Conservation (phyloP, 148 eudicot genomes). For the Limonium bicolor region DNA sequence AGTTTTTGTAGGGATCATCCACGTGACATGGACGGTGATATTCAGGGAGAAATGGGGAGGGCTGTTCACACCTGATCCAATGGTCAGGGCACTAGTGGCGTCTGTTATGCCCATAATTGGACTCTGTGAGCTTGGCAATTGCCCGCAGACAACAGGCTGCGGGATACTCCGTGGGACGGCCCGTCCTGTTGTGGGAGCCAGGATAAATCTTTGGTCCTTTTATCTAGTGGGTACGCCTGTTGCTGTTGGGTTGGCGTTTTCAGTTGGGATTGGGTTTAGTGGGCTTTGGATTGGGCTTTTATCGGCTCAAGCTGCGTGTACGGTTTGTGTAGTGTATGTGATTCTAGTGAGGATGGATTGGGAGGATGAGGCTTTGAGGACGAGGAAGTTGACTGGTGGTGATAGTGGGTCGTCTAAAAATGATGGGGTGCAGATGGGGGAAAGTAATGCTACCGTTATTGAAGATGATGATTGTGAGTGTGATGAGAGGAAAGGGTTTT, state of each 20-base stretch:
- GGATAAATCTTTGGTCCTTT: slow-evolving; percentile 69
- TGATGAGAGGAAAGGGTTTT: no score
- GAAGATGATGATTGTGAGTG: no score
- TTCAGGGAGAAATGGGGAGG: slow-evolving; percentile 63
- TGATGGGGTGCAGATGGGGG: slow-evolving; percentile 17
- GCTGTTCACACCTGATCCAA: slow-evolving; percentile 52
- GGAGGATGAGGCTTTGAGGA: slow-evolving; percentile 65
- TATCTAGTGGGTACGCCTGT: slow-evolving; percentile 86
- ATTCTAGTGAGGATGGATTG: slow-evolving; percentile 59
- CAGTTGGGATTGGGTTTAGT: slow-evolving; percentile 40
- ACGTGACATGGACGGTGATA: slow-evolving; percentile 53
- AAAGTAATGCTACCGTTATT: no score
- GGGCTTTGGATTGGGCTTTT: slow-evolving; percentile 87
- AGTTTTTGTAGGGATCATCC: slow-evolving; percentile 43
- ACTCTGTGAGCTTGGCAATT: slow-evolving; percentile 86
- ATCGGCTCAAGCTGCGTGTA: slow-evolving; percentile 76
- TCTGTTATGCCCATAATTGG: slow-evolving; percentile 88
- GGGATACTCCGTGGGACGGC: slow-evolving; percentile 88
- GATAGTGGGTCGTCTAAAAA: slow-evolving; percentile 10
- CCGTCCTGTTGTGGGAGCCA: slow-evolving; percentile 74
- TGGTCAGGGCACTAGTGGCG: slow-evolving; percentile 44
- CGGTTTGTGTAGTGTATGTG: slow-evolving; percentile 35
- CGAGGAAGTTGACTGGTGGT: slow-evolving; percentile 29
- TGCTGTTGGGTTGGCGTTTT: slow-evolving; percentile 70
- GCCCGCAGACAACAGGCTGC: slow-evolving; percentile 95